Percentiles rank a stretch among this genome's conserved stretches.
These are phyloP conservation scores for Penicillium argentinense DNA, from an alignment of 495 filamentous ascomycete genomes.

Conservation along the genomic window DNA sequence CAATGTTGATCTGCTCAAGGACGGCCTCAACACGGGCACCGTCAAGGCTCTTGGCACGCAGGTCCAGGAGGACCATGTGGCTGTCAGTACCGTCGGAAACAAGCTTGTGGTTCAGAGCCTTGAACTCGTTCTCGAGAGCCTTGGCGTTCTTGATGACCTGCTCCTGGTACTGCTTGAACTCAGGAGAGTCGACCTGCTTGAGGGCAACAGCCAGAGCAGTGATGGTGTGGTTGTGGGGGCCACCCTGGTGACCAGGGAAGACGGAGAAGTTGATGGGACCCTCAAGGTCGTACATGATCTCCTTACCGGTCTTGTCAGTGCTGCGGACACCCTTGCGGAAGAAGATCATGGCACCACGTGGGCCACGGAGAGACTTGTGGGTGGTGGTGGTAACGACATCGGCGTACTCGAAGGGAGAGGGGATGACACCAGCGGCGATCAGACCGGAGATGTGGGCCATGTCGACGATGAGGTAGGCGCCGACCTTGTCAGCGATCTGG, in stretches of 20 bases:
- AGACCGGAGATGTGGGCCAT: slow-evolving; percentile 99
- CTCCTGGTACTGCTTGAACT: slow-evolving; percentile 96
- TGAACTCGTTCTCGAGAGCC: slow-evolving; percentile 69
- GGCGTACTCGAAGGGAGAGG: slow-evolving; percentile 88
- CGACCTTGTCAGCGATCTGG: slow-evolving; percentile 91
- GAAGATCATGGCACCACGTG: slow-evolving; percentile 99
- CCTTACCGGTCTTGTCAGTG: slow-evolving; percentile 87
- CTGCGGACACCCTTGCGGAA: slow-evolving; percentile 94
- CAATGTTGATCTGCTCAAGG: slow-evolving; percentile 96
- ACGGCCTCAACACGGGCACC: slow-evolving; percentile 96
- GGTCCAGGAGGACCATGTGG: slow-evolving; percentile 96
- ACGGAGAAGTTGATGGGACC: slow-evolving; percentile 97
- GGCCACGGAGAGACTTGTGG: slow-evolving; percentile 98
- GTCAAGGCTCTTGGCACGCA: slow-evolving; percentile 76
- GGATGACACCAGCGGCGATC: slow-evolving; percentile 89
- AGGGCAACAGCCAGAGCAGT: slow-evolving; percentile 95
- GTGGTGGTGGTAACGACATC: slow-evolving; percentile 99
- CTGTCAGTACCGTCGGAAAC: slow-evolving; percentile 96
- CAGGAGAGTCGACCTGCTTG: slow-evolving; percentile 87
- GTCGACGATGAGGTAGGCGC: slow-evolving; percentile 92
- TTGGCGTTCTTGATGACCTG: slow-evolving; percentile 92
- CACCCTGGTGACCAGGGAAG: slow-evolving; percentile 99
- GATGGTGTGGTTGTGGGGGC: slow-evolving; percentile 99
- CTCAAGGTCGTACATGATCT: slow-evolving; percentile 91
- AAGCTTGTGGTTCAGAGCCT: slow-evolving; percentile 80